A percentile compares a stretch with the other conserved stretches of the same genome.
These are phyloP conservation scores for Vicia villosa DNA, from an alignment of 306 rosid species.

Conservation along the genomic window DNA sequence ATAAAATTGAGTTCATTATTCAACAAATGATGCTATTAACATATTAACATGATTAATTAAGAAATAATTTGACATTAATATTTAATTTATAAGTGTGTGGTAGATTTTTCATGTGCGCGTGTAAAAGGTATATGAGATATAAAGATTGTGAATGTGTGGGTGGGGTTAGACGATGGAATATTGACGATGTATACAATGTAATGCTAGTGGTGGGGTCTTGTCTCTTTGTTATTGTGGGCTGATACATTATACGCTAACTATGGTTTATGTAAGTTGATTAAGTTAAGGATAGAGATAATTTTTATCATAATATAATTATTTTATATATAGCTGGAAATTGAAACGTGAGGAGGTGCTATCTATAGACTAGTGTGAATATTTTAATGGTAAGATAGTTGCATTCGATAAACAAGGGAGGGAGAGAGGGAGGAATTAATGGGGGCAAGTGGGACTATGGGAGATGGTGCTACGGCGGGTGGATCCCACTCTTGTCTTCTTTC, in stretches of 20 bases:
- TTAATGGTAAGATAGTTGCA: conserved; percentile 1
- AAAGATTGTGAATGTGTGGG: conserved; percentile 47
- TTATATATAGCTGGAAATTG: conserved; percentile 9
- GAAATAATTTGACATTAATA: conserved; percentile 28
- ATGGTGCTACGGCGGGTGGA: conserved; percentile 69
- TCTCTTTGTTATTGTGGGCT: neutral
- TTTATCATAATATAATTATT: neutral
- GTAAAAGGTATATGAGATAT: conserved; percentile 5
- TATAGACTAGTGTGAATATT: conserved; percentile 26
- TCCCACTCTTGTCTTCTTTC: conserved; percentile 42
- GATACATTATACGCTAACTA: conserved; percentile 42
- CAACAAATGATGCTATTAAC: neutral
- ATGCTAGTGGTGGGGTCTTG: conserved; percentile 15
- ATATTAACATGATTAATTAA: conserved; percentile 12
- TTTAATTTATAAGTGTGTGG: conserved; percentile 3
- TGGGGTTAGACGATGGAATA: conserved; percentile 52
- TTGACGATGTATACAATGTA: conserved; percentile 28
- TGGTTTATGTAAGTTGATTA: conserved; percentile 51
- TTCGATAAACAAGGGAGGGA: conserved; percentile 40
- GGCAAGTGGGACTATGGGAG: conserved; percentile 57
- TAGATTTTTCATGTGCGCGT: conserved; percentile 39
- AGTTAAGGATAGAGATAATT: conserved; percentile 17
- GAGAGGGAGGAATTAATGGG: conserved; percentile 31
- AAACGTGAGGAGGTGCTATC: conserved; percentile 24
- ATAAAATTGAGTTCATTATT: conserved; percentile 8